phyloP scores from a whole-genome alignment of 306 rosid genomes.

The Cicer bijugum region DNA sequence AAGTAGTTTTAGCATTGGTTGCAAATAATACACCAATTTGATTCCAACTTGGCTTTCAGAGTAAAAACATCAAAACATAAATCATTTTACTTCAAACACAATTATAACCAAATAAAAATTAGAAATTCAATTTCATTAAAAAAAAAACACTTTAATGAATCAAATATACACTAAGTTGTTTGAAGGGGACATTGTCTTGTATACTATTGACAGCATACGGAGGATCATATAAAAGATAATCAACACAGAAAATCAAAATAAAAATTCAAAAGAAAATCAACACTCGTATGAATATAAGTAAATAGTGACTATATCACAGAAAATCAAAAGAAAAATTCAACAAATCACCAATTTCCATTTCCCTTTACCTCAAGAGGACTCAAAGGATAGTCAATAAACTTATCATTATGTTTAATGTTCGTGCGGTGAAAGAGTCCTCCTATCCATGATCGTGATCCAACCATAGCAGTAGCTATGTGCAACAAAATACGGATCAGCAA shows the following conservation, averaged over 20 bases:
- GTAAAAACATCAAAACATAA: background rate
- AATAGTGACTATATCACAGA: background rate
- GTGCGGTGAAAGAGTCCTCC: conserved; percentile 75
- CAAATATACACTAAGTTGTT: background rate
- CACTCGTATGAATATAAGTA: background rate
- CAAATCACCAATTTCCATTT: conserved; percentile 12
- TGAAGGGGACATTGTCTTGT: background rate
- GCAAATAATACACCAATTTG: too few relatives aligned
- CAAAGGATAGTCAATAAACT: conserved; percentile 58
- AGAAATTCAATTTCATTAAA: too few relatives aligned
- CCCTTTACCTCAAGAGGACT: conserved; percentile 75
- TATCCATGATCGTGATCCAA: conserved; percentile 92
- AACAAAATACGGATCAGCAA: conserved; percentile 46
- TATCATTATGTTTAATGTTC: conserved; percentile 56
- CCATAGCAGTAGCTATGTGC: conserved; percentile 90
- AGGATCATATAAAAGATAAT: background rate
- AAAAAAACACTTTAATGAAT: too few relatives aligned
- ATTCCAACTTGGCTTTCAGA: too few relatives aligned
- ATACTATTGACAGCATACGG: background rate
- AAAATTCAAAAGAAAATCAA: too few relatives aligned
- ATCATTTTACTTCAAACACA: background rate
- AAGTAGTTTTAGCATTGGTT: too few relatives aligned
- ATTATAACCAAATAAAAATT: background rate
- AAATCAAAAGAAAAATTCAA: conserved; percentile 26
- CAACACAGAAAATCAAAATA: too few relatives aligned